Evolutionary conservation across 1,139 yeast species (phyloP).

Genomic region (Taphrina flavorubra): DNA sequence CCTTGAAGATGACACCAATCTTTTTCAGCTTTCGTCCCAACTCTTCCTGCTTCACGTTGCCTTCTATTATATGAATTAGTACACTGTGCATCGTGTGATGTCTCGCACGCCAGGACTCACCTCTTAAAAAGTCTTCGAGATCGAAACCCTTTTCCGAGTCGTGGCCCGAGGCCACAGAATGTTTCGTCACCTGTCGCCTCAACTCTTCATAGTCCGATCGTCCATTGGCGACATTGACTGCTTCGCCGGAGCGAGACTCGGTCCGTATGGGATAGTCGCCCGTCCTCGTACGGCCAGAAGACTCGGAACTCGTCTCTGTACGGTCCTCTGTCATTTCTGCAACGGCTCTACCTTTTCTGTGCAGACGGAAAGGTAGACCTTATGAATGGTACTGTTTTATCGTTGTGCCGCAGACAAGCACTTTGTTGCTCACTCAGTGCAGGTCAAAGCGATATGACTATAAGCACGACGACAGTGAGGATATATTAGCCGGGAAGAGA

Average conservation of each 20-base stretch:
- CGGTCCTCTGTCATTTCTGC: neutral
- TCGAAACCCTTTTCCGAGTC: constrained; percentile 31
- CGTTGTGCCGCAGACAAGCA: too few relatives aligned
- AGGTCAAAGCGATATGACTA: too few relatives aligned
- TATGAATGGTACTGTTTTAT: too few relatives aligned
- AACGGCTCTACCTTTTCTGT: too few relatives aligned
- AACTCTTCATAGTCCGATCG: constrained; percentile 45
- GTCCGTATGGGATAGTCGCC: neutral
- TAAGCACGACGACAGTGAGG: too few relatives aligned
- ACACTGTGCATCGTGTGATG: neutral
- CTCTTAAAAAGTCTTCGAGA: constrained; percentile 26
- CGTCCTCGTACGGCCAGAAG: constrained; percentile 5
- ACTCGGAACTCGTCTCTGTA: constrained; percentile 10
- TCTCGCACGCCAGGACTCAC: neutral
- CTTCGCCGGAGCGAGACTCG: neutral
- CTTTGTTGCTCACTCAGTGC: too few relatives aligned
- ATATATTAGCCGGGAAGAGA: too few relatives aligned
- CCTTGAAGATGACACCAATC: constrained; percentile 59
- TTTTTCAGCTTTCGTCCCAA: constrained; percentile 59
- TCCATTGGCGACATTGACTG: constrained; percentile 44
- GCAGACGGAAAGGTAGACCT: too few relatives aligned
- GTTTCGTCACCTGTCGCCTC: constrained; percentile 44
- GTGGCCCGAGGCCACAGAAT: constrained; percentile 27
- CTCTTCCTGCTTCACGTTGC: constrained; percentile 47
- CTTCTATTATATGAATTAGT: neutral